Evolutionary conservation across 2,329 filamentous ascomycete genomes (phyloP).

Genomic region (Aspergillus novofumigatus): DNA sequence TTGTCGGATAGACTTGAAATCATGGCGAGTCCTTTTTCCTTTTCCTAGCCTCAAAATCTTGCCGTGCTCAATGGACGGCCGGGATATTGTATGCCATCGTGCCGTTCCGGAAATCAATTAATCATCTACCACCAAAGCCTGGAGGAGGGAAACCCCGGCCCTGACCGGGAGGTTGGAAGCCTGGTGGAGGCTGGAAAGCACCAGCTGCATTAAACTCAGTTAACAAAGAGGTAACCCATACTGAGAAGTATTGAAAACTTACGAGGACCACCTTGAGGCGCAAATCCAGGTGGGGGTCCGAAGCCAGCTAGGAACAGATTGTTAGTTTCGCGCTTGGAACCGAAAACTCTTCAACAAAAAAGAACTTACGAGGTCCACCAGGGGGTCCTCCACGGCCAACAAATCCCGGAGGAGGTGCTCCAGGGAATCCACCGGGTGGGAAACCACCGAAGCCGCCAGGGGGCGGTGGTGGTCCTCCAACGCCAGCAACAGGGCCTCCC

Average conservation of each 20-base stretch:
- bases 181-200: constrained; percentile 58
- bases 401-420: constrained; percentile 47
- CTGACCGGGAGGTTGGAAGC: constrained; percentile 66
- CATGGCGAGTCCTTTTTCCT: constrained; percentile 11
- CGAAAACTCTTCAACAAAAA: background rate
- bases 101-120: constrained; percentile 16
- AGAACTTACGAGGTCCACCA: constrained; percentile 48
- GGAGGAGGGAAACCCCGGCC: constrained; percentile 51
- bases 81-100: constrained; percentile 21
- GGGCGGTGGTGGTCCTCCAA: constrained; percentile 73
- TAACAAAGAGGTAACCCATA: constrained; percentile 24
- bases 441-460: constrained; percentile 51
- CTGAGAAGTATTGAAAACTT: constrained; percentile 26
- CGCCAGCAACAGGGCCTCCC: constrained; percentile 82
- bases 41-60: constrained; percentile 14
- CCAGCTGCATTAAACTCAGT: constrained; percentile 43
- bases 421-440: constrained; percentile 52
- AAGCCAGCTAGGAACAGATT: constrained; percentile 38
- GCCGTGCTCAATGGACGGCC: constrained; percentile 17
- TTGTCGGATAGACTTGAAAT: constrained; percentile 15
- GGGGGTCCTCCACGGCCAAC: constrained; percentile 49
- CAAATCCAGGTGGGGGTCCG: constrained; percentile 46
- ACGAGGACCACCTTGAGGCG: constrained; percentile 43
- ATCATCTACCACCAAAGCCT: constrained; percentile 45
- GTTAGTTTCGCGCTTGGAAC: background rate